Conservation (phyloP, 1,284 basidiomycete species). For the Peniophora sp. region DNA sequence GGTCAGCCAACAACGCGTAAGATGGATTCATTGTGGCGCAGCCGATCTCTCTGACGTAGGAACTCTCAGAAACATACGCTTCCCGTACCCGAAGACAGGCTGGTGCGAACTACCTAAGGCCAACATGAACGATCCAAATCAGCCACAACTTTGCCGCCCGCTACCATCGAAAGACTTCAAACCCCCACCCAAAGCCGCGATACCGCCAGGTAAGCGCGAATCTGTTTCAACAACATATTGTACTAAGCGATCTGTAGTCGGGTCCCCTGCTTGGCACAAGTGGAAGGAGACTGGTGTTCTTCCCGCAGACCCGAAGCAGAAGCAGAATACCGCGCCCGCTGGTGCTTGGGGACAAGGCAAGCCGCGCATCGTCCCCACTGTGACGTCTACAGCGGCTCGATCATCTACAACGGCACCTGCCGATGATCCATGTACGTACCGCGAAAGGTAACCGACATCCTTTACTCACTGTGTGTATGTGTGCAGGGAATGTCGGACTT, state of each 20-base stretch:
- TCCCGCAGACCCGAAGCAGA: neutral
- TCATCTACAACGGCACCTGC: too few species aligned
- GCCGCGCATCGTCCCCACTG: too few species aligned
- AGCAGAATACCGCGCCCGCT: neutral
- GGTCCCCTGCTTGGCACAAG: neutral
- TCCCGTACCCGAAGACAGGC: constrained; percentile 47
- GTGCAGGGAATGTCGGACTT: too few species aligned
- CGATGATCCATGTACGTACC: too few species aligned
- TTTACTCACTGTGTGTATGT: too few species aligned
- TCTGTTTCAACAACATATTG: neutral
- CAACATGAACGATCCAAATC: constrained; percentile 32
- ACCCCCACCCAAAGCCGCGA: constrained; percentile 4
- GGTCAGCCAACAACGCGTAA: constrained; percentile 28
- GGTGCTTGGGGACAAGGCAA: too few species aligned
- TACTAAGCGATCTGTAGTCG: neutral
- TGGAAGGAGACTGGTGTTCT: neutral
- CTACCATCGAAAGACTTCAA: constrained; percentile 30
- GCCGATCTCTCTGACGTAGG: neutral
- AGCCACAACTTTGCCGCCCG: constrained; percentile 47
- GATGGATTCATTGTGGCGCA: neutral
- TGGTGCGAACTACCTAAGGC: constrained; percentile 48
- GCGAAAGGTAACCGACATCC: too few species aligned
- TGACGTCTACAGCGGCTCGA: too few species aligned
- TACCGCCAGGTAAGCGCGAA: constrained; percentile 5
- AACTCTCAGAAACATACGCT: constrained; percentile 25